Conservation (phyloP, 2,329 filamentous ascomycete genomes). For the Ophiostoma triangulosporum region DNA sequence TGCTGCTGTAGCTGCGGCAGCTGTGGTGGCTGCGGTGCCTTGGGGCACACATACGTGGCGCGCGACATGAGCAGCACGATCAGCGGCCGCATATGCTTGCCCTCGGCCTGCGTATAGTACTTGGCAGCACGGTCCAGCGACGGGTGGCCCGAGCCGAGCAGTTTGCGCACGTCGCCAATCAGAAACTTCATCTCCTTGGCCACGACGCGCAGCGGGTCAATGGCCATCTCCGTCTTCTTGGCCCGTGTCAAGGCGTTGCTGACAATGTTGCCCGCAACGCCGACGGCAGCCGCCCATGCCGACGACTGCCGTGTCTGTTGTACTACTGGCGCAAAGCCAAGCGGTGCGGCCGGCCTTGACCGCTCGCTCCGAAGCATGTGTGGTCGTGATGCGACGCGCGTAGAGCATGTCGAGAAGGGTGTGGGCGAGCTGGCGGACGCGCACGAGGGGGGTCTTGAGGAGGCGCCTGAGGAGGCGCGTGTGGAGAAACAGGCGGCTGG, state of each 20-base stretch:
- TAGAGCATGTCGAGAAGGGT: background rate
- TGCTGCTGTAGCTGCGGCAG: slow-evolving; percentile 15
- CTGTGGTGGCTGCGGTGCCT: slow-evolving; percentile 25
- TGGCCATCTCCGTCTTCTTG: slow-evolving; percentile 52
- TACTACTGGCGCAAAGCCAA: background rate
- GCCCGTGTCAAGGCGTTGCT: slow-evolving; percentile 50
- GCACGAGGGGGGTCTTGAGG: background rate
- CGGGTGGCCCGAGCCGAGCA: slow-evolving; percentile 89
- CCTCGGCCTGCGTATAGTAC: slow-evolving; percentile 94
- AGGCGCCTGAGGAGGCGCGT: background rate
- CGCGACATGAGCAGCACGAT: slow-evolving; percentile 94
- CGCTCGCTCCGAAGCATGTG: background rate
- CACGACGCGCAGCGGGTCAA: slow-evolving; percentile 80
- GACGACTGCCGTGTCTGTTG: slow-evolving; percentile 28
- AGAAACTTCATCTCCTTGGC: slow-evolving; percentile 95
- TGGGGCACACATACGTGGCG: slow-evolving; percentile 68
- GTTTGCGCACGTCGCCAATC: slow-evolving; percentile 81
- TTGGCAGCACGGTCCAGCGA: slow-evolving; percentile 91
- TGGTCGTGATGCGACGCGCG: background rate
- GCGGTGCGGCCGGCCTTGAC: background rate
- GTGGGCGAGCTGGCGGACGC: background rate
- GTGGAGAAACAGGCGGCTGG: background rate
- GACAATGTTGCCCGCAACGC: slow-evolving; percentile 57
- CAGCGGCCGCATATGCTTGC: slow-evolving; percentile 89
- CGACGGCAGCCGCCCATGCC: slow-evolving; percentile 64